Conservation (phyloP, 2,329 filamentous ascomycete species). For the Monosporascus sp. region DNA sequence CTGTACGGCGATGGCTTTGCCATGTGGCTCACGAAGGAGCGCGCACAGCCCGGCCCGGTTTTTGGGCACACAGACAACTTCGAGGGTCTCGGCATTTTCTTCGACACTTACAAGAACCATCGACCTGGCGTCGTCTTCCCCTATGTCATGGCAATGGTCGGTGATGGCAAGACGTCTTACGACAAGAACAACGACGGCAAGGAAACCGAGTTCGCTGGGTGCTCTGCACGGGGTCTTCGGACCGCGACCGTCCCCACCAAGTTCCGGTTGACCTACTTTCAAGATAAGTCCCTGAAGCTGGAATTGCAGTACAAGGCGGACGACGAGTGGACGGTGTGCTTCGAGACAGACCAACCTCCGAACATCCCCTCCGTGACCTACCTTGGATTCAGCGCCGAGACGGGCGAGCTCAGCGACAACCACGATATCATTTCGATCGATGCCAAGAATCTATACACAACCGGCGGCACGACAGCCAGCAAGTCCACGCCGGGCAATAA, state of each 20-base stretch:
- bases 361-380: slow-evolving; percentile 75
- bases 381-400: slow-evolving; percentile 79
- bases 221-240: slow-evolving; percentile 88
- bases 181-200: slow-evolving; percentile 95
- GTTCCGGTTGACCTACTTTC: slow-evolving; percentile 88
- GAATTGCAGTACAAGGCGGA: slow-evolving; percentile 93
- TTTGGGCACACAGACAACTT: slow-evolving; percentile 88
- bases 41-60: slow-evolving; percentile 72
- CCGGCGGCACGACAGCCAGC: slow-evolving; percentile 40
- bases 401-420: slow-evolving; percentile 93
- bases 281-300: slow-evolving; percentile 85
- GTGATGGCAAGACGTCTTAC: slow-evolving; percentile 83
- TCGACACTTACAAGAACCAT: slow-evolving; percentile 99
- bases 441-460: slow-evolving; percentile 82
- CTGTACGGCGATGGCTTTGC: slow-evolving; percentile 96
- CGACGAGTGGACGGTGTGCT: slow-evolving; percentile 85
- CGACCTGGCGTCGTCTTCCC: slow-evolving; percentile 92
- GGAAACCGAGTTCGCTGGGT: slow-evolving; percentile 85
- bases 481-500: slow-evolving; percentile 35
- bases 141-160: slow-evolving; percentile 97
- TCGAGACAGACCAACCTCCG: slow-evolving; percentile 65
- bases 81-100: slow-evolving; percentile 89
- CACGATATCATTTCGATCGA: slow-evolving; percentile 90
- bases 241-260: slow-evolving; percentile 76
- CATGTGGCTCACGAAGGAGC: slow-evolving; percentile 96